A percentile compares a stretch with the other conserved stretches of the same genome.
Conservation (phyloP, 2,329 filamentous ascomycete genomes). For the Hymenoscyphus albidus region DNA sequence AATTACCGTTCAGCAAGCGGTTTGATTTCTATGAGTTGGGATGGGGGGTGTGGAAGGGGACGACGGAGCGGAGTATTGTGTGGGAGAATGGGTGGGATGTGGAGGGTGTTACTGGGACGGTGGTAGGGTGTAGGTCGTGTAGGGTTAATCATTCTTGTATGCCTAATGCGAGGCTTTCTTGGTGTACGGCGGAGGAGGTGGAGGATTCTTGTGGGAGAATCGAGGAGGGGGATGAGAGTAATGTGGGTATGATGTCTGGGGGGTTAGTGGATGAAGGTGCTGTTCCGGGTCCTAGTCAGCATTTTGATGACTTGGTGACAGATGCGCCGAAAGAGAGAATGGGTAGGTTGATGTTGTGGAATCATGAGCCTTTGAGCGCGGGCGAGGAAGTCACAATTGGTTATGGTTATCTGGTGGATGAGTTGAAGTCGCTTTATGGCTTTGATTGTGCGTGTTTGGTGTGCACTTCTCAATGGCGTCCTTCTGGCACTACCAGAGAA, state of each 20-base stretch:
- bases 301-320: not conserved
- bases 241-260: not conserved
- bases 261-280: not conserved
- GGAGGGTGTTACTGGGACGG: constrained; percentile 18
- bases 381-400: constrained; percentile 31
- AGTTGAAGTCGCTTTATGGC: constrained; percentile 26
- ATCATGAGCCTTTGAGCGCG: constrained; percentile 19
- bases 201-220: constrained; percentile 20
- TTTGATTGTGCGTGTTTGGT: constrained; percentile 30
- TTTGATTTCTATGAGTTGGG: not conserved
- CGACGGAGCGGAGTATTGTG: constrained; percentile 21
- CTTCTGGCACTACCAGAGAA: not conserved
- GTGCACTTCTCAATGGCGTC: constrained; percentile 13
- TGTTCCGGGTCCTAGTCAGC: not conserved
- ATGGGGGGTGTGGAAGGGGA: constrained; percentile 10
- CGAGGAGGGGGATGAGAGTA: constrained; percentile 7
- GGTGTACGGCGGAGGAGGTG: constrained; percentile 21
- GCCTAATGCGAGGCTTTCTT: constrained; percentile 24
- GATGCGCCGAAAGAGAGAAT: not conserved
- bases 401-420: constrained; percentile 26
- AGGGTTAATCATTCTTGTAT: constrained; percentile 25
- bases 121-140: constrained; percentile 24
- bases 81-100: constrained; percentile 28
- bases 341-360: constrained; percentile 26
- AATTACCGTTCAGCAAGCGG: not conserved